Evolutionary conservation across 352 stramenopile species (phyloP).

Genomic region (Pythium rhizo-oryzae): DNA sequence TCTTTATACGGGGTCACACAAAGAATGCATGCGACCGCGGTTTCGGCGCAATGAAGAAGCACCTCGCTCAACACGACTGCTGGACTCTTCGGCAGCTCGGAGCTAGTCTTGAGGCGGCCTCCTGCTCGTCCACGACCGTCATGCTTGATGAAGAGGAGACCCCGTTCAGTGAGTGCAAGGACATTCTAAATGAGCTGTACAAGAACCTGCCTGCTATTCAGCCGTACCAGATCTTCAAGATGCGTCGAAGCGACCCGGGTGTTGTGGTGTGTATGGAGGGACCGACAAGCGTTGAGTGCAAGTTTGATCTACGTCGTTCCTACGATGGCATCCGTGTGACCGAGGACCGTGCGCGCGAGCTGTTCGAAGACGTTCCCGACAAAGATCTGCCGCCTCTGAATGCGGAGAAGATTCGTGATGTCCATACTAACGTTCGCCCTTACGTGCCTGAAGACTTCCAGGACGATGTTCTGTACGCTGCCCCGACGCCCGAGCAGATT

Average conservation of each 20-base stretch:
- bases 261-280: neutral
- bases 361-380: neutral
- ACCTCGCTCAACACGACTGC: constrained; percentile 6
- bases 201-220: constrained; percentile 4
- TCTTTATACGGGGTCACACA: constrained; percentile 15
- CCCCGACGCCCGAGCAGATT: constrained; percentile 12
- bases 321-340: constrained; percentile 2
- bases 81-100: constrained; percentile 8
- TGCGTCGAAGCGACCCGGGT: neutral
- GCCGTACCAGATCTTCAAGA: constrained; percentile 7
- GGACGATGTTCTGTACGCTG: constrained; percentile 16
- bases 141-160: constrained; percentile 5
- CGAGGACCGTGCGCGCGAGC: neutral
- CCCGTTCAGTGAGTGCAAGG: neutral
- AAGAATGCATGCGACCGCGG: constrained; percentile 26
- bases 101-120: neutral
- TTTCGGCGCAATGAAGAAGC: constrained; percentile 14
- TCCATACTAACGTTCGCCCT: constrained; percentile 24
- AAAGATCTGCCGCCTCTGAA: neutral
- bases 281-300: neutral
- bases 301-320: neutral
- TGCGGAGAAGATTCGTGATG: constrained; percentile 12
- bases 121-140: neutral
- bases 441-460: constrained; percentile 22
- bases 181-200: constrained; percentile 5